A percentile compares a stretch with the other conserved stretches of the same genome.
Evolutionary conservation across 2,329 filamentous ascomycete genomes (phyloP).

Genomic region (Colletotrichum sp.): DNA sequence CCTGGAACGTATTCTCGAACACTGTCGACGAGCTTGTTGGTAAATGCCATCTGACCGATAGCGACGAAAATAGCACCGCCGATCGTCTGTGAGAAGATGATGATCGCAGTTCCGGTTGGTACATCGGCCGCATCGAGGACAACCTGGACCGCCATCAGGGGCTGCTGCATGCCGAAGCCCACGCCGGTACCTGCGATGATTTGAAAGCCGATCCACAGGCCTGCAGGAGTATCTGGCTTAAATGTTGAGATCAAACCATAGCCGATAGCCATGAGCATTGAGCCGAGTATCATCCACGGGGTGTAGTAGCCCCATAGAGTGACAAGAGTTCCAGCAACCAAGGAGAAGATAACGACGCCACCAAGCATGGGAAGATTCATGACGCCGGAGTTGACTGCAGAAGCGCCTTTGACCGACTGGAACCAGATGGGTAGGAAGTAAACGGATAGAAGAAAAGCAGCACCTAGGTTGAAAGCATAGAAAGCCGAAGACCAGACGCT

Average conservation of each 20-base stretch:
- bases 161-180: constrained; percentile 48
- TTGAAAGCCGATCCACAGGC: constrained; percentile 51
- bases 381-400: constrained; percentile 42
- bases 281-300: constrained; percentile 44
- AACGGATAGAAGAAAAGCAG: constrained; percentile 30
- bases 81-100: constrained; percentile 50
- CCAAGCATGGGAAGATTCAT: constrained; percentile 46
- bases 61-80: constrained; percentile 55
- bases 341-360: constrained; percentile 36
- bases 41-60: constrained; percentile 56
- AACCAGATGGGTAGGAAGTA: constrained; percentile 53
- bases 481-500: constrained; percentile 40
- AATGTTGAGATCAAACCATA: constrained; percentile 49
- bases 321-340: constrained; percentile 37
- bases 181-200: constrained; percentile 44
- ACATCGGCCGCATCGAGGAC: constrained; percentile 47
- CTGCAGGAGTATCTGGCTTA: constrained; percentile 31
- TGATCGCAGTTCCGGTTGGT: constrained; percentile 49
- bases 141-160: constrained; percentile 50
- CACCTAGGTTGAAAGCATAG: constrained; percentile 42
- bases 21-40: constrained; percentile 47
- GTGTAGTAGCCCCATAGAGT: constrained; percentile 48
- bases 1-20: constrained; percentile 38
- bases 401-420: constrained; percentile 46
- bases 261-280: constrained; percentile 38